These are phyloP conservation scores for Naegleria fowleri DNA, from an alignment of 208 protist species.

Conservation along the genomic window DNA sequence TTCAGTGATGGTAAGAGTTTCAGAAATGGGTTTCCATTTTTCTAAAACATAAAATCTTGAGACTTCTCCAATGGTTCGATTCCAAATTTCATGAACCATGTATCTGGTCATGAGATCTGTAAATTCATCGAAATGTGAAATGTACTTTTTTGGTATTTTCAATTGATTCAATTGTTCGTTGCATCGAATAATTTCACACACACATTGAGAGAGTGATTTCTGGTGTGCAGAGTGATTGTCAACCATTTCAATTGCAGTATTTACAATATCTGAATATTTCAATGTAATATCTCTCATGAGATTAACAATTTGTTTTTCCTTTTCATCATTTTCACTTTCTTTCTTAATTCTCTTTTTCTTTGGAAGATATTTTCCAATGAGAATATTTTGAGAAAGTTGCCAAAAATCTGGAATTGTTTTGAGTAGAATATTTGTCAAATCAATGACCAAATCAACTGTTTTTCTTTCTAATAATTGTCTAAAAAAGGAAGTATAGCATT, in stretches of 20 bases:
- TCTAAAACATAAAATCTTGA: not conserved
- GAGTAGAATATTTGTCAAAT: not conserved
- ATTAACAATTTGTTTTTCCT: not conserved
- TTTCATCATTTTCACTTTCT: not conserved
- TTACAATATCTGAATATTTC: not conserved
- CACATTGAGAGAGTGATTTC: not conserved
- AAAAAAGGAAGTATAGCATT: not conserved
- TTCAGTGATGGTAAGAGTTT: slow-evolving; percentile 2
- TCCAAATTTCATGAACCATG: not conserved
- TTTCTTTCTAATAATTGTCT: not conserved
- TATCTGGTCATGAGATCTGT: not conserved
- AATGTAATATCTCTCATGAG: not conserved
- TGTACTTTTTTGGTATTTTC: slow-evolving; percentile 1
- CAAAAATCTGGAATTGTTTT: slow-evolving; percentile 4
- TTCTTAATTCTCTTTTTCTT: not conserved
- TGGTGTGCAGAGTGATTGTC: not conserved
- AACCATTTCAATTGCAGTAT: not conserved
- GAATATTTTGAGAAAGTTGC: slow-evolving; percentile 11
- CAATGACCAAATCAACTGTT: not conserved
- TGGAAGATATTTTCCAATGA: not conserved
- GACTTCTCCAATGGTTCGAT: not conserved
- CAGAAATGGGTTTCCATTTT: not conserved
- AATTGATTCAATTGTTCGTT: not conserved
- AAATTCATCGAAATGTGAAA: not conserved
- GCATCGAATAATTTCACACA: not conserved